Evolutionary conservation across 2,329 filamentous ascomycete genomes (phyloP).

Genomic region (Fusarium pseudonygamai): DNA sequence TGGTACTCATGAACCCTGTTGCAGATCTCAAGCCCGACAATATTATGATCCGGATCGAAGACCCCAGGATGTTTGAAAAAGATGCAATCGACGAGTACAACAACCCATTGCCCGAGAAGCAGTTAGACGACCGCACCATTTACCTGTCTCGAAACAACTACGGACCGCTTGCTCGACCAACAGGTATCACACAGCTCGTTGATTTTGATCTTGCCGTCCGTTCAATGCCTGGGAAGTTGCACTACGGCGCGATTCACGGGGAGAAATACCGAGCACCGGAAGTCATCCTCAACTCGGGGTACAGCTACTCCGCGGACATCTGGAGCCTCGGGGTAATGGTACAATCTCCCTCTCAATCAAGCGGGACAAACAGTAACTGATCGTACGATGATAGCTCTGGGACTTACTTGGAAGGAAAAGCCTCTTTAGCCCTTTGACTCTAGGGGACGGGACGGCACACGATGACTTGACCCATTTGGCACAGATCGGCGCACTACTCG

Average conservation of each 20-base stretch:
- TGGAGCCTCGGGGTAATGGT: slow-evolving; percentile 42
- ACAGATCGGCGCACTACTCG: slow-evolving; percentile 9
- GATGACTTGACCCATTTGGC: slow-evolving; percentile 6
- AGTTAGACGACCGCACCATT: slow-evolving; percentile 18
- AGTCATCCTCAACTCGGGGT: slow-evolving; percentile 36
- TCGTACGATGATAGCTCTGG: not conserved
- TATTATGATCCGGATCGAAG: slow-evolving; percentile 34
- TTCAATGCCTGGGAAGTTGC: not conserved
- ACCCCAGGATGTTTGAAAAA: slow-evolving; percentile 20
- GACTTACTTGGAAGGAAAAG: slow-evolving; percentile 14
- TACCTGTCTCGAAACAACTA: slow-evolving; percentile 40
- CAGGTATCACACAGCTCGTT: slow-evolving; percentile 28
- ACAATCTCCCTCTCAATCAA: rapidly evolving
- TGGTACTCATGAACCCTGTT: rapidly evolving
- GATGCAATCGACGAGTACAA: slow-evolving; percentile 33
- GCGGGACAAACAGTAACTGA: not conserved
- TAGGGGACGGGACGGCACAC: not conserved
- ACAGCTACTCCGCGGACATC: slow-evolving; percentile 30
- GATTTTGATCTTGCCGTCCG: slow-evolving; percentile 31
- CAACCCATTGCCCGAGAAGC: slow-evolving; percentile 36
- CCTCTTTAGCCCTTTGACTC: slow-evolving; percentile 2
- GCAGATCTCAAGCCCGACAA: slow-evolving; percentile 38
- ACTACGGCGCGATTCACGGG: slow-evolving; percentile 23
- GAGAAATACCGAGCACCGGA: slow-evolving; percentile 35
- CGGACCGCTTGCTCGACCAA: slow-evolving; percentile 19